Evolutionary conservation across 2,329 filamentous ascomycete genomes (phyloP).

Genomic region (Thielaviopsis euricoi): DNA sequence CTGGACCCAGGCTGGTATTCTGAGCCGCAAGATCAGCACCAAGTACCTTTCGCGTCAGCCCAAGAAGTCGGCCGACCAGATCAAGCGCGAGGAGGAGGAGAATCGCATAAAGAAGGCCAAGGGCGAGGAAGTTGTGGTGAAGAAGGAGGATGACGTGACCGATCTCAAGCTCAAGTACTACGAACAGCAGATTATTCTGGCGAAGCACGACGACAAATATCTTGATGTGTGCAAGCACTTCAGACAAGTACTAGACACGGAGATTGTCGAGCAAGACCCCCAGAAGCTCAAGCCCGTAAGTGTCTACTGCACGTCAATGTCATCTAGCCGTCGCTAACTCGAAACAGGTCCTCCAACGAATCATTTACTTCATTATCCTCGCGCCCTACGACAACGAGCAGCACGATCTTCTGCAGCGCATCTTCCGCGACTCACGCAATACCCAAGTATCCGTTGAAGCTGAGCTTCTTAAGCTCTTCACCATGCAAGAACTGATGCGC

Average conservation of each 20-base stretch:
- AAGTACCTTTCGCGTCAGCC: conserved; percentile 78
- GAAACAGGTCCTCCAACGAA: conserved; percentile 65
- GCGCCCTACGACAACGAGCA: conserved; percentile 97
- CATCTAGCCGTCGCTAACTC: conserved; percentile 12
- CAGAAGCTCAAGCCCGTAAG: conserved; percentile 71
- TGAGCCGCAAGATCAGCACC: conserved; percentile 94
- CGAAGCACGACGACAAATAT: conserved; percentile 96
- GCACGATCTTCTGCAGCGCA: conserved; percentile 87
- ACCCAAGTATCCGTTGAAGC: conserved; percentile 62
- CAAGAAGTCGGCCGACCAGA: conserved; percentile 76
- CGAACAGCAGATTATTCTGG: conserved; percentile 88
- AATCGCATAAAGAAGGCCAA: conserved; percentile 71
- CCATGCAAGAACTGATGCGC: conserved; percentile 89
- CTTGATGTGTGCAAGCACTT: conserved; percentile 97
- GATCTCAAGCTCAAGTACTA: conserved; percentile 93
- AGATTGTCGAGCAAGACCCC: conserved; percentile 81
- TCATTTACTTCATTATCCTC: conserved; percentile 95
- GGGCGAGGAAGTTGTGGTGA: conserved; percentile 62
- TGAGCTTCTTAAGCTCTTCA: conserved; percentile 84
- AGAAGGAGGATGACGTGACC: conserved; percentile 76
- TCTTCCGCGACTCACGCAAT: conserved; percentile 72
- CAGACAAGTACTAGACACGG: conserved; percentile 87
- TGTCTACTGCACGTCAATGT: conserved; percentile 8
- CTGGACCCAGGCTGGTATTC: conserved; percentile 88
- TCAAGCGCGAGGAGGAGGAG: conserved; percentile 82